phyloP scores from a whole-genome alignment of 2,329 filamentous ascomycete genomes.

The Cadophora sp. region DNA sequence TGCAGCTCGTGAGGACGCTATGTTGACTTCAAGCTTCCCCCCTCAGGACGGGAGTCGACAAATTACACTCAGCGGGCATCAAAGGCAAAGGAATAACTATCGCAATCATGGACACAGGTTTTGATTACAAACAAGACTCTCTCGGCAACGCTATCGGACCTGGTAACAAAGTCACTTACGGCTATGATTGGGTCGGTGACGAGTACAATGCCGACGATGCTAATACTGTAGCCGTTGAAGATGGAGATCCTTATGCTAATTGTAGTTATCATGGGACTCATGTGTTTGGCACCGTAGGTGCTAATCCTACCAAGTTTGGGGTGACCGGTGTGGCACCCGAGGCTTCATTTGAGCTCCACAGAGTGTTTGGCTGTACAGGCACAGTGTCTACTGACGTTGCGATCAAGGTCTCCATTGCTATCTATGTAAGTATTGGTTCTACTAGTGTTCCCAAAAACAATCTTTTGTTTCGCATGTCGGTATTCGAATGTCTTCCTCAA shows the following conservation, averaged over 20 bases:
- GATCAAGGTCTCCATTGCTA: conserved; percentile 24
- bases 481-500: too few relatives aligned
- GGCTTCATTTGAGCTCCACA: conserved; percentile 20
- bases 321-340: conserved; percentile 36
- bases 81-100: conserved; percentile 54
- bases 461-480: too few relatives aligned
- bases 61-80: conserved; percentile 50
- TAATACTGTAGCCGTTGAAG: neutral
- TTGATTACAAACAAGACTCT: conserved; percentile 68
- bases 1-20: too few relatives aligned
- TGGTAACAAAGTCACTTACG: conserved; percentile 63
- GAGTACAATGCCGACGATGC: conserved; percentile 15
- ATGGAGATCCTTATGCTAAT: conserved; percentile 4
- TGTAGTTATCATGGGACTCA: conserved; percentile 26
- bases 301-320: conserved; percentile 24
- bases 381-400: conserved; percentile 28
- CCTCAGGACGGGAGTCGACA: conserved; percentile 43
- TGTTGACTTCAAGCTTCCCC: too few relatives aligned
- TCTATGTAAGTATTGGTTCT: conserved; percentile 25
- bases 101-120: conserved; percentile 47
- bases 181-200: conserved; percentile 65
- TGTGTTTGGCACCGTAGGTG: conserved; percentile 33
- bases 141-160: conserved; percentile 69
- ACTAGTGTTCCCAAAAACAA: too few relatives aligned
- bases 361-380: conserved; percentile 30